A percentile compares a stretch with the other conserved stretches of the same genome.
These are phyloP conservation scores for Geotrichum macrosporum DNA, from an alignment of 1,139 yeast species.

Conservation along the genomic window DNA sequence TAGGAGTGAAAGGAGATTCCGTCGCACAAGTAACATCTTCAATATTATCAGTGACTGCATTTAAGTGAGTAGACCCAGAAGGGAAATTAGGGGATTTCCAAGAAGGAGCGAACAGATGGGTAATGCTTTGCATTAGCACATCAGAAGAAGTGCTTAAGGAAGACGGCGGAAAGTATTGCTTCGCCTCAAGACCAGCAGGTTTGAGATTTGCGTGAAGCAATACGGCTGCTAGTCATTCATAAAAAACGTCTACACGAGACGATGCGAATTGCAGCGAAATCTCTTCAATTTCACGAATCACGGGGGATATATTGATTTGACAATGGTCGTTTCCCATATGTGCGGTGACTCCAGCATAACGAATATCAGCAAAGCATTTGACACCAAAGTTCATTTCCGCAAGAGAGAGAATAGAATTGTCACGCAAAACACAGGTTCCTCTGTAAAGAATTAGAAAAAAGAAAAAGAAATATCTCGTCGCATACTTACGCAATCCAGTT, in stretches of 20 bases:
- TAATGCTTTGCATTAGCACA: constrained; percentile 5
- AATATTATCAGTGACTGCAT: background rate
- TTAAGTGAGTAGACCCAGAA: constrained; percentile 7
- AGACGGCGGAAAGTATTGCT: constrained; percentile 25
- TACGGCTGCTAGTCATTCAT: constrained; percentile 17
- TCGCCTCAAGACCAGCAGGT: constrained; percentile 27
- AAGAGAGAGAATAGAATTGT: constrained; percentile 1
- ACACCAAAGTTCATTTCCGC: constrained; percentile 5
- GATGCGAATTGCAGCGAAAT: background rate
- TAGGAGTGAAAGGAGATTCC: constrained; percentile 32
- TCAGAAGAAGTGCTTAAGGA: background rate
- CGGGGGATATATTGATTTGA: background rate
- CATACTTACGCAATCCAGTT: constrained; percentile 10
- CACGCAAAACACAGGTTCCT: background rate
- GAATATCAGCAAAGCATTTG: constrained; percentile 6
- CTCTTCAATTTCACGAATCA: background rate
- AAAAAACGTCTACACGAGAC: background rate
- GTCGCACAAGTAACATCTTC: constrained; percentile 24
- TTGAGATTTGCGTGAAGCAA: constrained; percentile 29
- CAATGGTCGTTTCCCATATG: background rate
- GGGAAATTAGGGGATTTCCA: constrained; percentile 12
- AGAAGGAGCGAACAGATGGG: constrained; percentile 1
- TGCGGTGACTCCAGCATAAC: constrained; percentile 1
- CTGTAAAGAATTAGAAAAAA: constrained; percentile 3
- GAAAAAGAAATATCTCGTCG: background rate